Evolutionary conservation across 768 basidiomycete genomes (phyloP).

Genomic region (Mycena latifolia): DNA sequence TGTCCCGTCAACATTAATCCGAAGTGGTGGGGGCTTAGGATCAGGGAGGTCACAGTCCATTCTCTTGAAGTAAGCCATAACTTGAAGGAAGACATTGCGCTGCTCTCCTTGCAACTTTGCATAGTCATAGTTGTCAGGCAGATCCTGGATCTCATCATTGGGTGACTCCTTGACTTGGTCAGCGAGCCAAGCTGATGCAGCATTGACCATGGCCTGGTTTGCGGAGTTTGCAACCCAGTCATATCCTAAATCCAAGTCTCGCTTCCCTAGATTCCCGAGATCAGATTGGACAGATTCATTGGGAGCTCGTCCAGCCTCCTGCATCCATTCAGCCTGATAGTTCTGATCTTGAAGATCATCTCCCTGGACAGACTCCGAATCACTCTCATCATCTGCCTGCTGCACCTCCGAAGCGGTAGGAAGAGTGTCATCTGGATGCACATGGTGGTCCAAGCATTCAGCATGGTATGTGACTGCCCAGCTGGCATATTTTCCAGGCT

Average conservation of each 20-base stretch:
- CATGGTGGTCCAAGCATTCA: too few relatives aligned
- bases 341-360: constrained; percentile 17
- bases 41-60: too few relatives aligned
- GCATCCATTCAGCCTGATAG: constrained; percentile 40
- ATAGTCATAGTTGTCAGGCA: constrained; percentile 34
- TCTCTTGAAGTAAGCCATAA: constrained; percentile 24
- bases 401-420: too few relatives aligned
- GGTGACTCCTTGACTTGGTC: constrained; percentile 38
- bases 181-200: constrained; percentile 34
- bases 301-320: constrained; percentile 35
- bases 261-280: constrained; percentile 31
- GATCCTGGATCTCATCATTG: constrained; percentile 39
- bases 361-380: constrained; percentile 21
- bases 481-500: constrained; percentile 3
- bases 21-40: constrained; percentile 21
- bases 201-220: constrained; percentile 9
- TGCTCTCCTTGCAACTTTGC: constrained; percentile 26
- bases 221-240: constrained; percentile 39
- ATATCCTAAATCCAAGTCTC: constrained; percentile 39
- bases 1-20: constrained; percentile 46
- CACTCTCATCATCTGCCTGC: constrained; percentile 1
- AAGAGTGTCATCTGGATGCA: too few relatives aligned
- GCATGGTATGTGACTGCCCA: not conserved
- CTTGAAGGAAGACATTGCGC: constrained; percentile 28
- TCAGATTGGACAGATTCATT: constrained; percentile 30